Base-by-base conservation (phyloP, 1,284 basidiomycete species). In the Leucoagaricus sp. region DNA sequence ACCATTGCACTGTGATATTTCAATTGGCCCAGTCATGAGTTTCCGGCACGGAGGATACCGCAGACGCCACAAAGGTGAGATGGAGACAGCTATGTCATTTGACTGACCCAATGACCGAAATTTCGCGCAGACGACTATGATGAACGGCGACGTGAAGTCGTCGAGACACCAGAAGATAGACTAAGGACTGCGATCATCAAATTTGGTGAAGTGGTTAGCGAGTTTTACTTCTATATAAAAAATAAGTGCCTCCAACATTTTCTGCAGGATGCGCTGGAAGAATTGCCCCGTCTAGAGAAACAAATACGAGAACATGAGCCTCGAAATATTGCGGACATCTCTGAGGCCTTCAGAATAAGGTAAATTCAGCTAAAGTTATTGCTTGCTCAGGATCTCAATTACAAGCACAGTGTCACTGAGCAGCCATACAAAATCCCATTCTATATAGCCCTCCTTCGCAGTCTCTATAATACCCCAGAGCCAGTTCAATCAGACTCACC, bases 401-500 rank as follows among this genome's bases (percentile, higher is more conserved):
- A 10, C 45, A 28, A 36, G 9, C 36, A 10, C 62, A 80, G 77
- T 55, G 83, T 96, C 48, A 93, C 89, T 0, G 93, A 97, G 72
- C 87, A 96, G 65, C 94, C 94, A 0, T 94, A 86, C 77, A 98
- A 98, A 77, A 89, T 92, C 47, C 89, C 92, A 0, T 91, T 88
- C 68, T 94, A 94, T 72, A 92, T 91, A 10, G 83, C 91, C 9
- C 73, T 96, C n/a, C 79, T 96, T 33, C 80, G 87, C 31, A 74
- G 86, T 40, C 76, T 96, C 50, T 83, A 84, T 66, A 83, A 85
- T 61, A 66, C 65, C 5, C 69, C 76, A 2, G 74, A 75, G 21
- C 65, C 69, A 34, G 72, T 73, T 13, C 47, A 65, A 48, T 72
- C 76, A 25, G 67, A 69, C n/a, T 72, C 77, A 7, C 76, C 84